Base-by-base conservation (phyloP, 1,139 yeast genomes). In the Geotrichum candidum region DNA sequence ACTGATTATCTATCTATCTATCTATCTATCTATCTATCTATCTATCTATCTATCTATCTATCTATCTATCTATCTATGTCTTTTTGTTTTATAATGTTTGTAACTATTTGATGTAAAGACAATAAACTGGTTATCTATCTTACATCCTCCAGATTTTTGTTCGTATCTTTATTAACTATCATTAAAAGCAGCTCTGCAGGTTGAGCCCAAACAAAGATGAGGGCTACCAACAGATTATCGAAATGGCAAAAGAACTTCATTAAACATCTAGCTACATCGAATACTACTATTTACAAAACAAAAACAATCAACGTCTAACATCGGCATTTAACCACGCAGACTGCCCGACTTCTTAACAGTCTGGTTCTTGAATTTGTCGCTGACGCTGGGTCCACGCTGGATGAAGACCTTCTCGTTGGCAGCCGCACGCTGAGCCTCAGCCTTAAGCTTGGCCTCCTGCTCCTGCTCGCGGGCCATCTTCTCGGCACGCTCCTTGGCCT, bases 401-500 rank as follows among this genome's bases (percentile, higher is more conserved):
- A 62, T 62, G 46, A 54, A 57, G 29, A 62, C 63, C 51, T 59
- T 59, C 27, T 62, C 63, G 31, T 60, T 60, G 31, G 65, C 64
- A 33, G 62, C 65, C 15, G 62, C 63, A 52, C 65, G 64, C 27
- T 64, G 66, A 31, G 68, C 69, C 31, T 67, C 67, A 22, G 69
- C 69, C 58, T 68, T 68, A 58, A 65, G 67, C 64, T 70, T 70
- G 41, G 71, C 70, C 60, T 69, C 71, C 51, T 68, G 65, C 58
- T 72, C 74, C 54, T 73, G 70, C 58, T 71, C 74, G 25, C 72
- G 69, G 60, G 69, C 68, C 55, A 69, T 68, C 66, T 74, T 78
- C 66, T 78, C 82, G 18, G 84, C 81, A 63, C 81, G 78, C 57
- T 74, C 78, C 68, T 77, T 79, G 33, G 95, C 88, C 59, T 80